Evolutionary conservation across 169 alveolate species (phyloP).

Genomic region (Cryptosporidium meleagridis): DNA sequence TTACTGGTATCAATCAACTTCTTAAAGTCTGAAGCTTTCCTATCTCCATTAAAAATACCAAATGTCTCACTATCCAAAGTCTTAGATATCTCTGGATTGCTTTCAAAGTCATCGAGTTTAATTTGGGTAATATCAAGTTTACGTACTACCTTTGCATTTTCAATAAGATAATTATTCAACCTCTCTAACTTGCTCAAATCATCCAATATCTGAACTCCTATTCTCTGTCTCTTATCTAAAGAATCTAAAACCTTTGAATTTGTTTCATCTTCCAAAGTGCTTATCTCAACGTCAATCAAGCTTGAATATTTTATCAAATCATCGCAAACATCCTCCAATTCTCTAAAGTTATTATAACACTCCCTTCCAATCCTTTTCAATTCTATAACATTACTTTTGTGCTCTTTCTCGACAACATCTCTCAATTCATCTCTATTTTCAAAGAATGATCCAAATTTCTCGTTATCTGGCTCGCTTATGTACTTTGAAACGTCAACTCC

Average conservation of each 20-base stretch:
- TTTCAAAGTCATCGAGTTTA: neutral
- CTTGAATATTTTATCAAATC: neutral
- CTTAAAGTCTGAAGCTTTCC: neutral
- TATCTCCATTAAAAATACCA: neutral
- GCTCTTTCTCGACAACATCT: neutral
- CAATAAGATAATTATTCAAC: neutral
- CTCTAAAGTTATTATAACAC: neutral
- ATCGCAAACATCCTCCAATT: neutral
- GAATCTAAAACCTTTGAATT: neutral
- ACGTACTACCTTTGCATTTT: neutral
- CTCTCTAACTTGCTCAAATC: neutral
- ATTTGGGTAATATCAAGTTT: neutral
- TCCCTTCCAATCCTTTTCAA: neutral
- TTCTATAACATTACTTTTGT: neutral
- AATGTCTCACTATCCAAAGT: neutral
- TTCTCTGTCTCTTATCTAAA: neutral
- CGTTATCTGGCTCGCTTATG: neutral
- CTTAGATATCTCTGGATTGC: neutral
- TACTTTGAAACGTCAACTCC: neutral
- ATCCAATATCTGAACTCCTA: neutral
- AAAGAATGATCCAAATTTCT: neutral
- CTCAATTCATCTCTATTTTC: neutral
- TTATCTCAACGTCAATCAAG: neutral
- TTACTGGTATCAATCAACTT: neutral
- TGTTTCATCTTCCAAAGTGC: neutral